phyloP scores from a whole-genome alignment of 768 basidiomycete genomes.

The Dioszegia hungarica region DNA sequence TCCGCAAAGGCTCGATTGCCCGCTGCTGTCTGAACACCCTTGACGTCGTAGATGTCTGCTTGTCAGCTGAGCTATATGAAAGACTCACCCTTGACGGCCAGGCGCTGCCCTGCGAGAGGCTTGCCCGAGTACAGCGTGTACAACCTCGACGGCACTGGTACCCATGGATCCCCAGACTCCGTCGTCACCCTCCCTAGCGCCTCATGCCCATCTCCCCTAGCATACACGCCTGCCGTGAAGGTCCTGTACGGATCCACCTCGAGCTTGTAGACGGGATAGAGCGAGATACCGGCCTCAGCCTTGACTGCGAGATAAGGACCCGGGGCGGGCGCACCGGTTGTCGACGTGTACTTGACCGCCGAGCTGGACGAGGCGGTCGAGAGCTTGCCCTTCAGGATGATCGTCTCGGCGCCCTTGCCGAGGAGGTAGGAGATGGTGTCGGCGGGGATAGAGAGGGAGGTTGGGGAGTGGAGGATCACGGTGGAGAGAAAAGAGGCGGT shows the following conservation, averaged over 20 bases:
- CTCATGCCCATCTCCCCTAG: background rate
- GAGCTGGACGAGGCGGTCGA: background rate
- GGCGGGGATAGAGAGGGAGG: background rate
- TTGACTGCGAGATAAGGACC: slow-evolving; percentile 5
- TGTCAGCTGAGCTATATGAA: background rate
- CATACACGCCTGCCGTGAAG: slow-evolving; percentile 17
- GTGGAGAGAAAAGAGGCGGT: slow-evolving; percentile 1
- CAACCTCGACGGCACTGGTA: slow-evolving; percentile 57
- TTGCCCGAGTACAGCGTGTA: slow-evolving; percentile 33
- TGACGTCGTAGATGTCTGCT: slow-evolving; percentile 51
- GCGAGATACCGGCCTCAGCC: background rate
- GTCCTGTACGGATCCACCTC: slow-evolving; percentile 15
- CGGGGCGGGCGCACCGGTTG: background rate
- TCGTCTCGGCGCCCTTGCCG: background rate
- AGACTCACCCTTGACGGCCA: slow-evolving; percentile 47
- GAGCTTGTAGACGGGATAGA: slow-evolving; percentile 15
- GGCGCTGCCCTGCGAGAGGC: slow-evolving; percentile 46
- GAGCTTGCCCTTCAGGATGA: slow-evolving; percentile 6
- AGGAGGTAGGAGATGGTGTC: background rate
- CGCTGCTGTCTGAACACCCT: slow-evolving; percentile 49
- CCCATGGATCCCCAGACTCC: slow-evolving; percentile 20
- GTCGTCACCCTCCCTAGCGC: slow-evolving; percentile 3
- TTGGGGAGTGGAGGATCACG: background rate
- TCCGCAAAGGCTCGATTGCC: slow-evolving; percentile 50
- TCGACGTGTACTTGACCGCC: background rate